A percentile compares a stretch with the other conserved stretches of the same genome.
Evolutionary conservation across 2,329 filamentous ascomycete species (phyloP).

Genomic region (Madurella mycetomatis): DNA sequence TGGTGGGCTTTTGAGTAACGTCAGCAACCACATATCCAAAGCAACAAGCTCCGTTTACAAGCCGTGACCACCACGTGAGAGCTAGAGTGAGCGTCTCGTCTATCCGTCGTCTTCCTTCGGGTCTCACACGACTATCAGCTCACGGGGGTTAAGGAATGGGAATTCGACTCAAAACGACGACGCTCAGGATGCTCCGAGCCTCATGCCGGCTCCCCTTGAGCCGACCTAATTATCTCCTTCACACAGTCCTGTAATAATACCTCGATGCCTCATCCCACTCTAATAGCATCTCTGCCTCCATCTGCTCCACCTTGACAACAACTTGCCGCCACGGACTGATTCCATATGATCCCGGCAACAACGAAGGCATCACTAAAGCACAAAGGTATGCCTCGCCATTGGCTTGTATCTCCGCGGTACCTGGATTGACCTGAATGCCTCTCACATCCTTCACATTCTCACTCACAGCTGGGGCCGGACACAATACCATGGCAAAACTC

Average conservation of each 20-base stretch:
- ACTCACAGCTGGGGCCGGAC: slow-evolving; percentile 22
- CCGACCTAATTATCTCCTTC: background rate
- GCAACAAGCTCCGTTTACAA: no score
- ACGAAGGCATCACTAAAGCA: slow-evolving; percentile 33
- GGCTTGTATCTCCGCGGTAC: background rate
- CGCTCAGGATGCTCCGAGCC: no score
- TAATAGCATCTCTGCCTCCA: slow-evolving; percentile 39
- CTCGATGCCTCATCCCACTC: slow-evolving; percentile 42
- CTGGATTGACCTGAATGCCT: slow-evolving; percentile 19
- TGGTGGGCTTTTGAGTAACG: no score
- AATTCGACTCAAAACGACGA: no score
- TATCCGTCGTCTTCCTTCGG: no score
- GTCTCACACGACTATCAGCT: no score
- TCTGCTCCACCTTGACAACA: slow-evolving; percentile 31
- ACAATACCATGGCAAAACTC: slow-evolving; percentile 34
- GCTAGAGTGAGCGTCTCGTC: no score
- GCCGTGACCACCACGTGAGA: no score
- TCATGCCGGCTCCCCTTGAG: no score
- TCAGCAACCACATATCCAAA: no score
- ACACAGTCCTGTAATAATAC: slow-evolving; percentile 37
- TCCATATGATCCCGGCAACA: slow-evolving; percentile 36
- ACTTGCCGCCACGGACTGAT: slow-evolving; percentile 38
- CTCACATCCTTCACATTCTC: slow-evolving; percentile 19
- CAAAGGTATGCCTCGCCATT: slow-evolving; percentile 32
- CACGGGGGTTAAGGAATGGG: no score